phyloP scores from a whole-genome alignment of 495 filamentous ascomycete species.

The Lichenothelia convexa region DNA sequence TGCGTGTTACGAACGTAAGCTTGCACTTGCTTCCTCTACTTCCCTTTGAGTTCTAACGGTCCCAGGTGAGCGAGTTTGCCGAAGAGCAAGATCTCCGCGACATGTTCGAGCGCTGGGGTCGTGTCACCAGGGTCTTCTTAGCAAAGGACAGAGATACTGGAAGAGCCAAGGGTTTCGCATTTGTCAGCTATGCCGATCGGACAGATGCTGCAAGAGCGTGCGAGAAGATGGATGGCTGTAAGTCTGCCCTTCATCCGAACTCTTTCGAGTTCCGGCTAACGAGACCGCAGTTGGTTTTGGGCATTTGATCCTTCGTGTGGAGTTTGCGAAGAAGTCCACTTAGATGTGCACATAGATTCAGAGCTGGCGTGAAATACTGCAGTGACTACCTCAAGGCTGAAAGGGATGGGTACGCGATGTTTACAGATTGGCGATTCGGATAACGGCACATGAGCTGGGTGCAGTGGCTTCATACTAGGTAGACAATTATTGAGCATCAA shows the following conservation, averaged over 20 bases:
- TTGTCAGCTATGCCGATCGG: slow-evolving; percentile 87
- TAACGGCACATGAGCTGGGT: too few species aligned
- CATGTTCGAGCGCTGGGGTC: slow-evolving; percentile 93
- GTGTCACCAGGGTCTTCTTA: slow-evolving; percentile 90
- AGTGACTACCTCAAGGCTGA: too few species aligned
- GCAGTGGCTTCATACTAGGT: too few species aligned
- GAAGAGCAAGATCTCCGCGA: slow-evolving; percentile 87
- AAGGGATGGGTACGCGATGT: too few species aligned
- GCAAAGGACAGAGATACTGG: slow-evolving; percentile 93
- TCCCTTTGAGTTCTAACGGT: neutral
- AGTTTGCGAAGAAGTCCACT: slow-evolving; percentile 25
- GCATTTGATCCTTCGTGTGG: slow-evolving; percentile 24
- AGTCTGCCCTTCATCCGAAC: slow-evolving; percentile 15
- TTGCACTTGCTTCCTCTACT: slow-evolving; percentile 4
- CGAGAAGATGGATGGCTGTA: slow-evolving; percentile 94
- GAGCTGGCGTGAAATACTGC: too few species aligned
- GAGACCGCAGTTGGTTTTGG: slow-evolving; percentile 18
- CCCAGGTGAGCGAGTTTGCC: slow-evolving; percentile 83
- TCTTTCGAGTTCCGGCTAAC: too few species aligned
- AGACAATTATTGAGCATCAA: too few species aligned
- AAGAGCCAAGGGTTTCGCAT: slow-evolving; percentile 91
- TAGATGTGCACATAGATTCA: too few species aligned
- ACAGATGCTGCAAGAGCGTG: slow-evolving; percentile 78
- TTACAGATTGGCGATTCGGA: too few species aligned
- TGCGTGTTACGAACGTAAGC: slow-evolving; percentile 92